Evolutionary conservation across 495 filamentous ascomycete genomes (phyloP).

Genomic region (Talaromyces thailandensis): DNA sequence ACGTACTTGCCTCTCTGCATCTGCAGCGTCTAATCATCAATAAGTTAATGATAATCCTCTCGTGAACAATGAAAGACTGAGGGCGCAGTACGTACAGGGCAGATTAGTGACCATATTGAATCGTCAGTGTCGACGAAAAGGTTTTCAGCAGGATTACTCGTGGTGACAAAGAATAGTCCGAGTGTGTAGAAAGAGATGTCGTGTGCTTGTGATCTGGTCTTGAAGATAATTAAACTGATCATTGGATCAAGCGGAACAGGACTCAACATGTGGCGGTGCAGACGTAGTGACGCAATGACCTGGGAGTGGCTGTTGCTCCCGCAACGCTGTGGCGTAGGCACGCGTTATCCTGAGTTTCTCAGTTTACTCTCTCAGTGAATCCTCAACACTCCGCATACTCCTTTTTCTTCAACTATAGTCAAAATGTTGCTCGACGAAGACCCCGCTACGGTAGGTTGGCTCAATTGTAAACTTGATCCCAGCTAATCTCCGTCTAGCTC

Average conservation of each 20-base stretch:
- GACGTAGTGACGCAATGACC: constrained; percentile 4
- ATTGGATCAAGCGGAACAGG: neutral
- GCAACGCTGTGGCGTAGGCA: constrained; percentile 27
- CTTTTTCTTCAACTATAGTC: too few species aligned
- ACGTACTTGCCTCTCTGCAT: constrained; percentile 68
- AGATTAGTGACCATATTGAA: constrained; percentile 50
- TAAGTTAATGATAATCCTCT: neutral
- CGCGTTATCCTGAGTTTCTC: neutral
- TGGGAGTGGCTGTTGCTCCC: constrained; percentile 38
- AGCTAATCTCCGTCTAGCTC: constrained; percentile 45
- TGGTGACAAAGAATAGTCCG: neutral
- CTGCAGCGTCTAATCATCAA: constrained; percentile 69
- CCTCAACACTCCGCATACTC: neutral
- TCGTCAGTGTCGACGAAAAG: neutral
- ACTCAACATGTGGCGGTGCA: constrained; percentile 38
- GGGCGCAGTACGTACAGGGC: constrained; percentile 51
- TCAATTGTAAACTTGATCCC: constrained; percentile 1
- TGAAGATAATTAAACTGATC: neutral
- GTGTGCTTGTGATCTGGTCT: neutral
- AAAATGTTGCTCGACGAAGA: constrained; percentile 96
- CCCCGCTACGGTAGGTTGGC: constrained; percentile 61
- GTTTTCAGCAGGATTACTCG: neutral
- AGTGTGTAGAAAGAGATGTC: neutral
- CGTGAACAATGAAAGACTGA: constrained; percentile 12
- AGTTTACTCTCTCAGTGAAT: neutral